Evolutionary conservation across 1,284 basidiomycete species (phyloP), one percentile per base, ranked within the genome.

Genomic region (Cystobasidium pallidum): DNA sequence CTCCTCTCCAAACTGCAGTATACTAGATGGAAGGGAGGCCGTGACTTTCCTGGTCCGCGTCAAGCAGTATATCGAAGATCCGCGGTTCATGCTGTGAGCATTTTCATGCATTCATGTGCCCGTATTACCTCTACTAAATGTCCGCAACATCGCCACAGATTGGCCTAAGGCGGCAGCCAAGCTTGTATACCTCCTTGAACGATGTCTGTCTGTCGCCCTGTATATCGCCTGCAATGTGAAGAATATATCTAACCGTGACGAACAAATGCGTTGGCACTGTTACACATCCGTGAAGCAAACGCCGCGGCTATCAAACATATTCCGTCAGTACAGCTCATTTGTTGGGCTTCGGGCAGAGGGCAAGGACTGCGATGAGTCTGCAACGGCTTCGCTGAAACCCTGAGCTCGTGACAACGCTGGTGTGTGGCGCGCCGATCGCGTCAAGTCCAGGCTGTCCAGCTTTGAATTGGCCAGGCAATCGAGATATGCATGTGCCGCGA

Each of bases 21-120:
- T 99, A 79, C 86, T 99, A 76, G 95, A 99, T 80, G 95, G 95
- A 57, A 86, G 95, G 78, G 95, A 99, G 83, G 95, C 92, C 47
- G 91, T 94, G 72, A 96, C 94, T 47, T 97, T 99, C 92, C 89
- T 99, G 76, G 89, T 91, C 78, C 87, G 87, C 79, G 82, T 89
- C 81, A 87, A 87, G 81, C 86, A 88, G 78, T 88, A 88, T 82
- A 83, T 89, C 78, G 86, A 88, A 82, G 86, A 88, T 82, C 86
- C 87, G 65, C 81, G 85, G 77, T 85, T 86, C 83, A 88, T 88
- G 87, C 73, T 74, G 62, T 64, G 45, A 47, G 62, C 36, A 39
- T 19, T n/a, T 24, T 43, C n/a, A 24, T 45, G 17, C 11, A 21
- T 30, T 17, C 26, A 10, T 1, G 3, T 21, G 13, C 26, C 21